A percentile compares a stretch with the other conserved stretches of the same genome.
phyloP scores from a whole-genome alignment of 163 green algal species.

The Coccomyxa subellipsoidea region DNA sequence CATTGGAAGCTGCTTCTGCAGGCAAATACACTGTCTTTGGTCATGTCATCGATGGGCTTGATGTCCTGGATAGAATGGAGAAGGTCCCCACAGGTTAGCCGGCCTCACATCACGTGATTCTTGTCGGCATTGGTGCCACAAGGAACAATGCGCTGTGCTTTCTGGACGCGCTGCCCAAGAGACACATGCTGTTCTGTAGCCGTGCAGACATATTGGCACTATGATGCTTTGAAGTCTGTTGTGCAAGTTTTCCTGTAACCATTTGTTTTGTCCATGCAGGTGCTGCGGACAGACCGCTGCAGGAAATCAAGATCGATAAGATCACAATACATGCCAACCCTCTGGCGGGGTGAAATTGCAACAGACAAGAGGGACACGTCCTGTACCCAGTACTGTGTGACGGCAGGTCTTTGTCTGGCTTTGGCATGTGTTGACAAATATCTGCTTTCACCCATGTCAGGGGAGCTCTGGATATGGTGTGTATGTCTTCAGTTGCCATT shows the following conservation, averaged over 20 bases:
- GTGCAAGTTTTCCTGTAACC: too few species aligned
- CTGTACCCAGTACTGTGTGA: background rate
- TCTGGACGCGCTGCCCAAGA: too few species aligned
- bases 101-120: too few species aligned
- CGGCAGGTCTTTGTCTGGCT: background rate
- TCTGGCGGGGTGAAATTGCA: conserved; percentile 50
- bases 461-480: background rate
- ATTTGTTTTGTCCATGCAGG: conserved; percentile 23
- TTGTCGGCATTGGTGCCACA: too few species aligned
- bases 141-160: too few species aligned
- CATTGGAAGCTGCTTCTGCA: background rate
- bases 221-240: too few species aligned
- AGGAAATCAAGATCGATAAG: conserved; percentile 81
- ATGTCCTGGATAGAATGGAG: conserved; percentile 94
- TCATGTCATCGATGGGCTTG: conserved; percentile 88
- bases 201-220: too few species aligned
- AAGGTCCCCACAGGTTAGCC: conserved; percentile 64
- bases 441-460: background rate
- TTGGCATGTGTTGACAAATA: background rate
- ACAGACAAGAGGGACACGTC: background rate
- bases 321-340: conserved; percentile 97
- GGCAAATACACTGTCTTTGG: conserved; percentile 91
- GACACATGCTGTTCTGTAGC: too few species aligned
- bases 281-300: conserved; percentile 64
- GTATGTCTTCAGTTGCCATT: background rate